These are phyloP conservation scores for Xylaria sp. DNA, from an alignment of 2,329 filamentous ascomycete genomes.

Conservation along the genomic window DNA sequence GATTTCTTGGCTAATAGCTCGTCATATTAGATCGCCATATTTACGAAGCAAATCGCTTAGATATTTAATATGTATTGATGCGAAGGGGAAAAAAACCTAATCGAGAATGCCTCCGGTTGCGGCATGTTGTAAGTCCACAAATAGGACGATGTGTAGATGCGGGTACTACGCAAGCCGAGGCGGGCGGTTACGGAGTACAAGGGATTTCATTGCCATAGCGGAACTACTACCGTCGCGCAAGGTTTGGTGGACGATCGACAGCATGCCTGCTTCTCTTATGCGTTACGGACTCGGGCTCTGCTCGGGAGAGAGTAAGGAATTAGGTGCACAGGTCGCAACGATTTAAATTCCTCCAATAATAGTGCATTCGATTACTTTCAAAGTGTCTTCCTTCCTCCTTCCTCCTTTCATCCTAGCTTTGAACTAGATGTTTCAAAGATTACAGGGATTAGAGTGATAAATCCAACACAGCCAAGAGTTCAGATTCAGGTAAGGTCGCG, in stretches of 20 bases:
- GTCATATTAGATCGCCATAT: background rate
- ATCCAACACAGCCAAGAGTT: too few species aligned
- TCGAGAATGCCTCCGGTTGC: constrained; percentile 10
- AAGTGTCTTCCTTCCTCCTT: too few species aligned
- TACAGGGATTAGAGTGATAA: too few species aligned
- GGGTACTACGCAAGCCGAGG: constrained; percentile 12
- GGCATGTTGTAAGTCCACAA: constrained; percentile 22
- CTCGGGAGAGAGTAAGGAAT: background rate
- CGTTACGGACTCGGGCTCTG: background rate
- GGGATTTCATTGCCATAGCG: background rate
- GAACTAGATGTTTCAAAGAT: too few species aligned
- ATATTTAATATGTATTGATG: background rate
- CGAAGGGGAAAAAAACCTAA: background rate
- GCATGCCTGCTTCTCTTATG: too few species aligned
- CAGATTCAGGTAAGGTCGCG: too few species aligned
- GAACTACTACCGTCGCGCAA: background rate
- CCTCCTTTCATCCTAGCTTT: too few species aligned
- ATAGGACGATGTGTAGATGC: constrained; percentile 18
- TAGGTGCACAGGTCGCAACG: background rate
- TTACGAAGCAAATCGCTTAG: background rate
- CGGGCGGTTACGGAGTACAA: constrained; percentile 9
- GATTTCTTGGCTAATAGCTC: background rate
- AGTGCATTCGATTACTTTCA: too few species aligned
- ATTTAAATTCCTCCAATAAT: background rate
- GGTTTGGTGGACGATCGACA: background rate